Evolutionary conservation across 2,329 filamentous ascomycete genomes (phyloP), one percentile per base, ranked within the genome.

Genomic region (Didymella glomerata): DNA sequence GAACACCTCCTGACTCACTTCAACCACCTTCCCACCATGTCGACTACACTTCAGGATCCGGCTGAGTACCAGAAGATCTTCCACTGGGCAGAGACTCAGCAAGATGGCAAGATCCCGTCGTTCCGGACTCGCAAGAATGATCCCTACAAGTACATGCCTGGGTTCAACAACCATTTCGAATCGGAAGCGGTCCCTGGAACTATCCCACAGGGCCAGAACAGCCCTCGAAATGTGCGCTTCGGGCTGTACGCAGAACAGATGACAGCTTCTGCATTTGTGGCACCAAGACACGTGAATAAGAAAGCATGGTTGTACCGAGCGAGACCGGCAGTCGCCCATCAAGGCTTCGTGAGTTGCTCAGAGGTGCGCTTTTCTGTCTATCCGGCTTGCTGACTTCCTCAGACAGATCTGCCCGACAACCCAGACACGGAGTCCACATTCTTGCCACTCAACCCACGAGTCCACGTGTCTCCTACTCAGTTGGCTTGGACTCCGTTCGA

Each of bases 221-320:
- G 28, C 13, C 48, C 48, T 3, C 48, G 28, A 3, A 25, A 53
- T 14, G 28, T 30, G 24, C 22, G 50, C 4, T 81, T 80, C 60
- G 79, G 79, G 8, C 70, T 82, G 2, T 82, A 81, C 60, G 78
- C 79, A 1, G 80, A 82, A 61, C 77, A 78, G 18, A 79, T 82
- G 61, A 82, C 79, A 16, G 79, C 78, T 42, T 77, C 76, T 18
- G 76, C 78, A 13, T 82, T 82, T 62, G 76, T 75, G 47, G 79
- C 80, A 5, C 78, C 79, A 7, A 71, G 80, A 24, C 68, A 74
- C 41, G 65, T 72, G 27, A 81, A 81, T 66, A 78, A 74, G 60
- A 80, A 76, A 48, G 78, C 79, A 11, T 82, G 78, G 56, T 76
- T 81, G 75, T 82, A 81, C 62, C 74, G 80, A 27, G 76, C 76